A percentile compares a stretch with the other conserved stretches of the same genome.
Evolutionary conservation across 139 green algal species (phyloP).

Genomic region (Tetratostichococcus sp.): DNA sequence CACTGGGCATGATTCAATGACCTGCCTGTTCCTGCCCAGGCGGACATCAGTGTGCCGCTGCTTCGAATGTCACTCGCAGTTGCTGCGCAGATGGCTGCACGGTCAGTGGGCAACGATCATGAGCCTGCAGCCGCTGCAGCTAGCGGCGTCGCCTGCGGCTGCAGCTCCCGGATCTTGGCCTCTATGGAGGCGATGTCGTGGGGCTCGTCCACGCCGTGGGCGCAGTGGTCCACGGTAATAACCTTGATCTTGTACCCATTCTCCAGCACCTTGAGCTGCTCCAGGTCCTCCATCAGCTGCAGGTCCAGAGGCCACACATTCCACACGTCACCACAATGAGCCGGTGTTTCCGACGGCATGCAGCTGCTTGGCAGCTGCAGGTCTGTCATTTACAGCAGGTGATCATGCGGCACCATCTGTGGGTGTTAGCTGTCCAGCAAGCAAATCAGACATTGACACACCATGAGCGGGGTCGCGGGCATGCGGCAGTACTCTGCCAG

Average conservation of each 20-base stretch:
- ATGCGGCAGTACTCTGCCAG: constrained; percentile 48
- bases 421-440: no score
- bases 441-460: not conserved
- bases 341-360: not conserved
- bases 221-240: constrained; percentile 56
- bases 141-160: not conserved
- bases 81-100: no score
- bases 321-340: not conserved
- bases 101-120: no score
- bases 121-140: no score
- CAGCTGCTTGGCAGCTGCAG: no score
- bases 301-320: constrained; percentile 1
- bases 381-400: no score
- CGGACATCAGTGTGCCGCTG: no score
- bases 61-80: no score
- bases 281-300: constrained; percentile 71
- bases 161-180: constrained; percentile 32
- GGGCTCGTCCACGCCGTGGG: constrained; percentile 64
- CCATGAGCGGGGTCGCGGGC: constrained; percentile 46
- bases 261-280: constrained; percentile 75
- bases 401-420: no score
- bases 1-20: no score
- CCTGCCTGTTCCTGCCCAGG: no score
- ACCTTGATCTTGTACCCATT: constrained; percentile 74
- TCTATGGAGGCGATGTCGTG: constrained; percentile 60